Evolutionary conservation across 2,329 filamentous ascomycete species (phyloP).

Genomic region (Polytolypa hystricis): DNA sequence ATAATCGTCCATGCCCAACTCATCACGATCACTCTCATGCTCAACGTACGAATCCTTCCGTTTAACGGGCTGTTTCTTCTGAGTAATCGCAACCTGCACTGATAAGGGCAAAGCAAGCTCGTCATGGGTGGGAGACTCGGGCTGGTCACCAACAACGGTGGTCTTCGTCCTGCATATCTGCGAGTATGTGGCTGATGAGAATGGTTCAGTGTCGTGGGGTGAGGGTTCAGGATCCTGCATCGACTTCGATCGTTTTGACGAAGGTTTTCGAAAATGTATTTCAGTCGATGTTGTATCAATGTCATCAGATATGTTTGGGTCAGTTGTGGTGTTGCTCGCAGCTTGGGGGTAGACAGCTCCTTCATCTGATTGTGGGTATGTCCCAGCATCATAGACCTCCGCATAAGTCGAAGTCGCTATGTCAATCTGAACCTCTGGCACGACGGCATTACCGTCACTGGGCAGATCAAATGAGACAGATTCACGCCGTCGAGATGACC

Average conservation of each 20-base stretch:
- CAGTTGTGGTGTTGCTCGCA: neutral
- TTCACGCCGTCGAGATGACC: neutral
- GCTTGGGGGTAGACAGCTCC: neutral
- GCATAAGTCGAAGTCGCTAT: neutral
- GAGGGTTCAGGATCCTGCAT: conserved; percentile 20
- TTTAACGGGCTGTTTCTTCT: neutral
- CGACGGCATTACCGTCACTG: neutral
- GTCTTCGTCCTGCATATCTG: conserved; percentile 11
- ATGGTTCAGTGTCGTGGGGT: conserved; percentile 30
- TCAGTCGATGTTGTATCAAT: neutral
- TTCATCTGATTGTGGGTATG: neutral
- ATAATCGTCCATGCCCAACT: conserved; percentile 13
- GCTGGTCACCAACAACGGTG: conserved; percentile 3
- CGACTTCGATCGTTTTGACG: conserved; percentile 16
- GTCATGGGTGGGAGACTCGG: conserved; percentile 16
- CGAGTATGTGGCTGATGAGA: conserved; percentile 24
- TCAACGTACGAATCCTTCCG: neutral
- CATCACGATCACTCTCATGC: conserved; percentile 7
- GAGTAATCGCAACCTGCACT: conserved; percentile 9
- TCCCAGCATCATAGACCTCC: neutral
- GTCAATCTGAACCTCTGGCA: neutral
- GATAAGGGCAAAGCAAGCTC: conserved; percentile 19
- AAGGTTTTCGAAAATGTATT: conserved; percentile 5
- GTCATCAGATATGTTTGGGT: neutral
- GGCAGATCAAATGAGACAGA: neutral